Conservation (phyloP, 805 yeast genomes). For the Lipomyces sp. region DNA sequence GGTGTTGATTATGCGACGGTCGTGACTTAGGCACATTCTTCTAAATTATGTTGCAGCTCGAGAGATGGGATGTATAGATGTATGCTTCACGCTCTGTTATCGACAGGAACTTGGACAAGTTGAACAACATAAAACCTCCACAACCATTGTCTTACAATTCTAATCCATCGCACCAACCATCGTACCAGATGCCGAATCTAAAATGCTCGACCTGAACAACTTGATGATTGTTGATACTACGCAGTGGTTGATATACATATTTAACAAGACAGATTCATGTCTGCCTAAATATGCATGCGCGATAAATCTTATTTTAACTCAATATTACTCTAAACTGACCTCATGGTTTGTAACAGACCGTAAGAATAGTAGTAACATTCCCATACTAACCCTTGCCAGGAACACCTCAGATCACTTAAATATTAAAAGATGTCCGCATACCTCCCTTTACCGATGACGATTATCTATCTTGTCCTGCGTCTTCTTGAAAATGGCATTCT, state of each 20-base stretch:
- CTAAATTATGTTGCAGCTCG: not conserved
- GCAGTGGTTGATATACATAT: not conserved
- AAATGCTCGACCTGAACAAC: not conserved
- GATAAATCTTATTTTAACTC: not conserved
- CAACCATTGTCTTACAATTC: slow-evolving; percentile 1
- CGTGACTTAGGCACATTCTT: not conserved
- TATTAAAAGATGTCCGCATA: not conserved
- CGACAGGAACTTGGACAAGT: not conserved
- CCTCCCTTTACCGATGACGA: not conserved
- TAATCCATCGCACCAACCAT: not conserved
- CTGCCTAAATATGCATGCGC: too few relatives aligned
- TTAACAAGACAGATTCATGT: not conserved
- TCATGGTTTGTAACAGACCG: not conserved
- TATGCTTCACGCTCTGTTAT: not conserved
- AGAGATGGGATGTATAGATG: not conserved
- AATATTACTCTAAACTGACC: not conserved
- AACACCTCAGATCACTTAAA: not conserved
- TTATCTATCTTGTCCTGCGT: not conserved
- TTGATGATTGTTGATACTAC: slow-evolving; percentile 1
- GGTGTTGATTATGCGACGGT: not conserved
- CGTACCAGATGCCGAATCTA: not conserved
- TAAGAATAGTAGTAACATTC: not conserved
- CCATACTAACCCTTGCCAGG: not conserved
- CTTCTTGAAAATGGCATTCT: not conserved
- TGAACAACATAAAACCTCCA: not conserved